Conservation (phyloP, 345 rosid species). For the Camelina sativa region DNA sequence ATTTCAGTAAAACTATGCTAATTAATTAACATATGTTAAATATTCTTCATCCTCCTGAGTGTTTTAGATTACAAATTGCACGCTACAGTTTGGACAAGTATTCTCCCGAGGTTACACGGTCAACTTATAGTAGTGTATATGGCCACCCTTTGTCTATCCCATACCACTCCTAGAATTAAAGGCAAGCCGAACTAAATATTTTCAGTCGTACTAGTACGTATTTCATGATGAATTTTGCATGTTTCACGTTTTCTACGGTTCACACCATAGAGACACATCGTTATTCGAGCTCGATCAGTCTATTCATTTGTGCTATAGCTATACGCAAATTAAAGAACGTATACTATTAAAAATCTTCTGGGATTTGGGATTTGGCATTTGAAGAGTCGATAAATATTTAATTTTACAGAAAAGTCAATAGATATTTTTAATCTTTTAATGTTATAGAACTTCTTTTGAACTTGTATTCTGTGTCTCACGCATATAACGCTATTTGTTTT, state of each 20-base stretch:
- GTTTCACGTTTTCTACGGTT: conserved; percentile 6
- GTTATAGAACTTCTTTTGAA: background rate
- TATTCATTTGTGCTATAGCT: background rate
- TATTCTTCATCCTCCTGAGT: too few species aligned
- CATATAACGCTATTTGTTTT: background rate
- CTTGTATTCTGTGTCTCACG: background rate
- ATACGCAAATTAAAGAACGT: background rate
- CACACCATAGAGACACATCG: background rate
- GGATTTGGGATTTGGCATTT: too few species aligned
- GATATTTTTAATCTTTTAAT: background rate
- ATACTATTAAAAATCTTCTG: too few species aligned
- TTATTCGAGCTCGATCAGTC: background rate
- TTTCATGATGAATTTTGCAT: background rate
- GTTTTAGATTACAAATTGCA: too few species aligned
- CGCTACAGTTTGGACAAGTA: too few species aligned
- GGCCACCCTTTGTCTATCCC: background rate
- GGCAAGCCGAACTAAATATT: background rate
- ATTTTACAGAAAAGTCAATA: background rate
- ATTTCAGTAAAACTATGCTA: too few species aligned
- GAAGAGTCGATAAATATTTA: too few species aligned
- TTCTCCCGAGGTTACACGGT: background rate
- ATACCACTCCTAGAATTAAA: background rate
- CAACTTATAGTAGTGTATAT: conserved; percentile 2
- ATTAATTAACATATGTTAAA: too few species aligned
- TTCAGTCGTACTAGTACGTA: background rate